Percentiles rank a stretch among this genome's conserved stretches.
Evolutionary conservation across 2,329 filamentous ascomycete species (phyloP).

Genomic region (Neofusicoccum kwambonambiense): DNA sequence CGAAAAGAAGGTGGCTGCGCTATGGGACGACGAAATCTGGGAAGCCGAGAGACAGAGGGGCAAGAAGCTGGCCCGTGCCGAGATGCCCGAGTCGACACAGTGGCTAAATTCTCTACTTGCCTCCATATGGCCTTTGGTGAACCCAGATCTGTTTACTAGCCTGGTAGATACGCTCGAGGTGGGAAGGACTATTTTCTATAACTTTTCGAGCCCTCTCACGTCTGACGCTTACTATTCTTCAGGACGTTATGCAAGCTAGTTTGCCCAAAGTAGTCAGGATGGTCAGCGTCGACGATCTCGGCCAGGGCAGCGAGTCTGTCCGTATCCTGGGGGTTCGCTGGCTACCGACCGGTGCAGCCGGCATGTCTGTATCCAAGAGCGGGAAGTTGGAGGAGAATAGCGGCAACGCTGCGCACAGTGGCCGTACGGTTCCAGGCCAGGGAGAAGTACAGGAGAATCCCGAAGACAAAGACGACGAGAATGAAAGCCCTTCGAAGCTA

Average conservation of each 20-base stretch:
- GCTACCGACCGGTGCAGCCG: conserved; percentile 69
- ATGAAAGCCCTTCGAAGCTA: conserved; percentile 30
- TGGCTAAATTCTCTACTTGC: conserved; percentile 71
- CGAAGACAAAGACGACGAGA: conserved; percentile 32
- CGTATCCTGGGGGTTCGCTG: conserved; percentile 70
- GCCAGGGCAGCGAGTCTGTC: conserved; percentile 70
- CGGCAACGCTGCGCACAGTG: conserved; percentile 42
- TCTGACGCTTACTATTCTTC: background rate
- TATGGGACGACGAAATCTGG: conserved; percentile 71
- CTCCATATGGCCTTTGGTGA: conserved; percentile 71
- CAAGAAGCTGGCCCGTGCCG: conserved; percentile 44
- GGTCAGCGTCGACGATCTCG: conserved; percentile 73
- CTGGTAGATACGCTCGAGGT: conserved; percentile 67
- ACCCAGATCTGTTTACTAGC: conserved; percentile 70
- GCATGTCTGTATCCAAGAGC: conserved; percentile 58
- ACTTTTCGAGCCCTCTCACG: no score
- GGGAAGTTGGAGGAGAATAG: conserved; percentile 55
- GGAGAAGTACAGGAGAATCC: conserved; percentile 39
- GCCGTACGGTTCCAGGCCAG: conserved; percentile 51
- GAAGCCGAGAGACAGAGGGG: conserved; percentile 59
- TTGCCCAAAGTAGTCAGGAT: conserved; percentile 68
- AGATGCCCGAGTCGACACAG: conserved; percentile 63
- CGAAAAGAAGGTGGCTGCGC: conserved; percentile 57
- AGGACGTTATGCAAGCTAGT: conserved; percentile 76
- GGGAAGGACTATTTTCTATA: background rate